phyloP scores from a whole-genome alignment of 2,329 filamentous ascomycete species.

The Blumeria hordei region DNA sequence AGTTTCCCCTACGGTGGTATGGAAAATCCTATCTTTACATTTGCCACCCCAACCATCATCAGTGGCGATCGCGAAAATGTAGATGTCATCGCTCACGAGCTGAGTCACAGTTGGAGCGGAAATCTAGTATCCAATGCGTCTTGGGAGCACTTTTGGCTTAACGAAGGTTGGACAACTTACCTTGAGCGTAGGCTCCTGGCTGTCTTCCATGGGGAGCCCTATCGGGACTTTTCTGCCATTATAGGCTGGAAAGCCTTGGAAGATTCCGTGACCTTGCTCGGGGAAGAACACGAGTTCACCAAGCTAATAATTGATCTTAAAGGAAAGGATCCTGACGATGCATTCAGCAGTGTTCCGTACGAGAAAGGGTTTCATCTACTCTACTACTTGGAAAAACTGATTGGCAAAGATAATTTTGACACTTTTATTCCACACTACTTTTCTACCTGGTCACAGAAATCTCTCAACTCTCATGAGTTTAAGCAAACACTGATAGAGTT shows the following conservation, averaged over 20 bases:
- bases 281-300: constrained; percentile 73
- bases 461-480: constrained; percentile 85
- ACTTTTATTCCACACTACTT: constrained; percentile 94
- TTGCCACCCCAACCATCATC: constrained; percentile 84
- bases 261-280: constrained; percentile 57
- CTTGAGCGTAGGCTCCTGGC: constrained; percentile 68
- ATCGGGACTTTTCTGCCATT: constrained; percentile 84
- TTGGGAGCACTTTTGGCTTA: constrained; percentile 61
- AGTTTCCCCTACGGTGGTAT: constrained; percentile 79
- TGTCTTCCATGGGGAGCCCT: constrained; percentile 54
- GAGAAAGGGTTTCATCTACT: constrained; percentile 93
- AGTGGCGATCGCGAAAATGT: constrained; percentile 78
- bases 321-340: constrained; percentile 82
- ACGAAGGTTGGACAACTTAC: constrained; percentile 82
- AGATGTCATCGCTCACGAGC: constrained; percentile 82
- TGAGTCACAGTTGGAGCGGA: constrained; percentile 62
- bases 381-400: constrained; percentile 66
- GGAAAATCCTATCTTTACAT: constrained; percentile 89
- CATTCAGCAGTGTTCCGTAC: constrained; percentile 79
- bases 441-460: constrained; percentile 59
- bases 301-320: constrained; percentile 73
- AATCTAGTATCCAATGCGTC: constrained; percentile 59
- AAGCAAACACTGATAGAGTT: constrained; percentile 70
- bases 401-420: constrained; percentile 74
- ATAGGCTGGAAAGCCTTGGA: constrained; percentile 73